Evolutionary conservation across 192 early-diverging fungal species (phyloP).

Genomic region (Entomortierella parvispora): DNA sequence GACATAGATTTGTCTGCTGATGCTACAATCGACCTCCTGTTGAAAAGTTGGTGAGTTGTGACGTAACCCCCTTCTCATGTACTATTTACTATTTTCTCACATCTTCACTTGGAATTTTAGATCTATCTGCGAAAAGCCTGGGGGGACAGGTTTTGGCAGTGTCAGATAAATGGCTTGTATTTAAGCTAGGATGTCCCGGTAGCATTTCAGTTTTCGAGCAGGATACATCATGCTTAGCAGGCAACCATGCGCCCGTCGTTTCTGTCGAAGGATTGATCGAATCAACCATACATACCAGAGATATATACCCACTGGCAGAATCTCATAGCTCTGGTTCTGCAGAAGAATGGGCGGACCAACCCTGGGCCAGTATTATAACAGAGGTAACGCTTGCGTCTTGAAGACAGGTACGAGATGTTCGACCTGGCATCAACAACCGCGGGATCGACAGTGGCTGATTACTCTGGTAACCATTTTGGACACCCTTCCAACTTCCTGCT

Average conservation of each 20-base stretch:
- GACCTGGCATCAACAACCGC: constrained; percentile 77
- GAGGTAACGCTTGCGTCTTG: constrained; percentile 74
- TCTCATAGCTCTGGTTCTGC: not conserved
- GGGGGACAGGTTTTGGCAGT: constrained; percentile 81
- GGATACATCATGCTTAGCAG: constrained; percentile 93
- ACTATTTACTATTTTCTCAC: not conserved
- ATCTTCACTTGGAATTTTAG: constrained; percentile 39
- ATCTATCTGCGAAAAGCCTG: constrained; percentile 75
- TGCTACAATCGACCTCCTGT: not conserved
- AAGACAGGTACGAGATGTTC: constrained; percentile 66
- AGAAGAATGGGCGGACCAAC: constrained; percentile 17
- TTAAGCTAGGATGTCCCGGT: constrained; percentile 88
- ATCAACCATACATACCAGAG: not conserved
- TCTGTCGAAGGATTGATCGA: constrained; percentile 75
- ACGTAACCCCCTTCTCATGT: not conserved
- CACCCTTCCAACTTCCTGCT: constrained; percentile 81
- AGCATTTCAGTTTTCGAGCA: constrained; percentile 82
- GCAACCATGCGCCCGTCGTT: constrained; percentile 89
- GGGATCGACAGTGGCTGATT: constrained; percentile 67
- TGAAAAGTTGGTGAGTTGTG: constrained; percentile 4
- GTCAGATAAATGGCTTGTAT: constrained; percentile 65
- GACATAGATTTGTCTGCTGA: not conserved
- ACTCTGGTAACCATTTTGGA: constrained; percentile 88
- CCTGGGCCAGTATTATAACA: constrained; percentile 66
- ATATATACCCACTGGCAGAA: no score